Base-by-base conservation (phyloP, 2,329 filamentous ascomycete genomes). In the Monosporascus sp. region DNA sequence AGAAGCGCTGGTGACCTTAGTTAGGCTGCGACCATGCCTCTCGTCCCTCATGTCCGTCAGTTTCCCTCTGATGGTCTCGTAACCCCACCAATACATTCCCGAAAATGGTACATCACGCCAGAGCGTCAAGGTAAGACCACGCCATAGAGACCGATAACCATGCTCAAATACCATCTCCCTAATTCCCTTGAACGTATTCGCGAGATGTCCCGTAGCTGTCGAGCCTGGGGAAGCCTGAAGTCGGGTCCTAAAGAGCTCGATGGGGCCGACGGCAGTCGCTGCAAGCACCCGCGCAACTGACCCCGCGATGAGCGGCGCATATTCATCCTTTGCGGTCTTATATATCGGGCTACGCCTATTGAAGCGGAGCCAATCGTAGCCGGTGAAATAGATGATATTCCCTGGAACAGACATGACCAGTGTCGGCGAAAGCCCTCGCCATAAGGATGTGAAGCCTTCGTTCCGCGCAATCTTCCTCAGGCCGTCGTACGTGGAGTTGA, bases 91-190 rank as follows among this genome's bases (percentile, higher is more conserved):
- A 75, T 99, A 99, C 45, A 99, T 82, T 3, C 89, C 94, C 1
- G 93, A 97, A 66, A 99, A 99, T 0, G 94, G 94, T 0, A 97
- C 94, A 67, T 99, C 94, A 59, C 94, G 83, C 94, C 94, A 99
- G 54, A 99, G 81, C 0, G 93, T 97, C 63, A 99, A 76, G 0
- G 87, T 91, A 52, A 99, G 74, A 0, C 94, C 94, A 53, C 93
- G 82, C 94, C 94, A 99, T 0, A 99, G 76, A 2, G 91, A 90
- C 1, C 80, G 79, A 61, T 94, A 91, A 3, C 94, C 94, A 57
- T 90, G 81, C 0, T 75, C 73, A 9, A 79, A 78, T 1, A 96
- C 90, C 90, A 97, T 94, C 34, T 88, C 84, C 60, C 83, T 78
- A 31, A 97, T 72, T 3, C 88, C 88, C 41, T 82, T 76, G 53